phyloP scores from a whole-genome alignment of 441 rosid species.

The Daphne laureola region DNA sequence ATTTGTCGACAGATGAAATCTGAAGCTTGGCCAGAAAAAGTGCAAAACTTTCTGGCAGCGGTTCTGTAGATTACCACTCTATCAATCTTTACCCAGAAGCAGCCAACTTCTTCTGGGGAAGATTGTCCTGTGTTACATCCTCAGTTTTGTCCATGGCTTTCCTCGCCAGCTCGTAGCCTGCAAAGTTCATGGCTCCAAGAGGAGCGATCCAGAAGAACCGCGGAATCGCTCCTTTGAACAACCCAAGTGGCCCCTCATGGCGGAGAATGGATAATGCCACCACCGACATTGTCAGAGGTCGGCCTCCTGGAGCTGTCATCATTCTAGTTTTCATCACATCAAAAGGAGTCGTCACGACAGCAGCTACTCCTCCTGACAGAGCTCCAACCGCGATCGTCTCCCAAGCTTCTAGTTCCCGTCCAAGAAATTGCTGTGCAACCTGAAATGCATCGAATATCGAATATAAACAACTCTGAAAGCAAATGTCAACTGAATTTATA shows the following conservation, averaged over 20 bases:
- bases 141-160: slow-evolving; percentile 74
- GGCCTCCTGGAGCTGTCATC: slow-evolving; percentile 92
- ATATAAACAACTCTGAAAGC: no score
- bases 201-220: slow-evolving; percentile 99
- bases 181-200: slow-evolving; percentile 98
- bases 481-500: no score
- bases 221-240: slow-evolving; percentile 91
- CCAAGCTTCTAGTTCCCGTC: slow-evolving; percentile 93
- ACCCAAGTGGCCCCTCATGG: slow-evolving; percentile 83
- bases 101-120: slow-evolving; percentile 29
- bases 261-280: slow-evolving; percentile 65
- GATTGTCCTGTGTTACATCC: slow-evolving; percentile 26
- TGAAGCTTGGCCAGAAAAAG: slow-evolving; percentile 15
- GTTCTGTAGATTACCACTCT: neutral
- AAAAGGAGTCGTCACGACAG: slow-evolving; percentile 84
- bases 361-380: slow-evolving; percentile 86
- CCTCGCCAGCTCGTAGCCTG: slow-evolving; percentile 88
- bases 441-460: slow-evolving; percentile 10
- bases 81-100: slow-evolving; percentile 24
- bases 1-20: slow-evolving; percentile 35
- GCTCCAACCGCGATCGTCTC: slow-evolving; percentile 90
- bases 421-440: slow-evolving; percentile 61
- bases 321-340: slow-evolving; percentile 98
- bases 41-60: slow-evolving; percentile 26
- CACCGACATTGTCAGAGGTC: slow-evolving; percentile 65